These are phyloP conservation scores for Filosporella fistucella DNA, from an alignment of 495 filamentous ascomycete species.

Conservation along the genomic window DNA sequence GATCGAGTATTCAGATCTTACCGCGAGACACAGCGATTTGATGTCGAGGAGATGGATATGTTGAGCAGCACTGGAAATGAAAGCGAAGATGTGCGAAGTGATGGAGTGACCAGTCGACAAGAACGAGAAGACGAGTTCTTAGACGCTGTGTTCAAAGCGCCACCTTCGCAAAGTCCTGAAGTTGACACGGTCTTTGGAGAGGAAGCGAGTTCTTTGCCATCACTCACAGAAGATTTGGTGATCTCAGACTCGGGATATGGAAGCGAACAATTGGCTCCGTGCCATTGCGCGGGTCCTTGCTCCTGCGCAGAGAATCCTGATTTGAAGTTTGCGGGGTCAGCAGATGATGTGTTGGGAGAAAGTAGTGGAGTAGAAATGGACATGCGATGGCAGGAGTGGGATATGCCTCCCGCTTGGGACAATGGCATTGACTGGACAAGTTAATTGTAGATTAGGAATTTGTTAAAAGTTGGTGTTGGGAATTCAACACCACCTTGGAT, in stretches of 20 bases:
- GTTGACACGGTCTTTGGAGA: not conserved
- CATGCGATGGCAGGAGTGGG: no score
- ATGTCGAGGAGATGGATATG: not conserved
- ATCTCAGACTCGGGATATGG: slow-evolving; percentile 6
- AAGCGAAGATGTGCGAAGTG: not conserved
- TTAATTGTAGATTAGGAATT: no score
- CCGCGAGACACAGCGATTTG: not conserved
- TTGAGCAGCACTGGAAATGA: not conserved
- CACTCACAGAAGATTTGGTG: not conserved
- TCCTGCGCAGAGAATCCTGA: no score
- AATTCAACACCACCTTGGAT: no score
- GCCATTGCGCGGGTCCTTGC: no score
- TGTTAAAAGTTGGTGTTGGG: no score
- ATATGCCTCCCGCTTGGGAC: no score
- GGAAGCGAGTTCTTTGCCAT: not conserved
- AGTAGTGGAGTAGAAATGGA: no score
- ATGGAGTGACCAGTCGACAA: not conserved
- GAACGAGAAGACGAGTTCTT: not conserved
- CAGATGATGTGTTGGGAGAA: no score
- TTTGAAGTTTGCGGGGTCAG: no score
- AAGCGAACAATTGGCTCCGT: no score
- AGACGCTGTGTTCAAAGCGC: not conserved
- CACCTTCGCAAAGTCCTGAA: not conserved
- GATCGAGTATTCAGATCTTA: slow-evolving; percentile 15
- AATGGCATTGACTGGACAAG: no score